phyloP scores from a whole-genome alignment of 148 eudicot species.

The Pharnaceum exiguum region DNA sequence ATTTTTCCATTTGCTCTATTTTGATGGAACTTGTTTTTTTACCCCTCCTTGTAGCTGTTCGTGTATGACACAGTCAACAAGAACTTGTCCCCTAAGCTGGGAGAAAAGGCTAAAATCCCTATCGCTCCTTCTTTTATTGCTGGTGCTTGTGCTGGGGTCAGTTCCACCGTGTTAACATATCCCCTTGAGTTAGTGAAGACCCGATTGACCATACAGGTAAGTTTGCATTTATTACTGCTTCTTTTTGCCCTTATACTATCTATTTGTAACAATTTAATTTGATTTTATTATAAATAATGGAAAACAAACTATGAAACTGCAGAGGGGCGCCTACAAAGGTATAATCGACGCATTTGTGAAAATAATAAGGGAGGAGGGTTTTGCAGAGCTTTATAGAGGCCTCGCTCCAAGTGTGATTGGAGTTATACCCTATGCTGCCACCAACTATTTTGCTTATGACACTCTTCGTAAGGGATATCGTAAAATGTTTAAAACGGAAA shows the following conservation, averaged over 20 bases:
- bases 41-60: slow-evolving; percentile 56
- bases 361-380: slow-evolving; percentile 65
- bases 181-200: slow-evolving; percentile 98
- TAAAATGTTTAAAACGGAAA: slow-evolving; percentile 62
- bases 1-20: not conserved
- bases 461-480: slow-evolving; percentile 62
- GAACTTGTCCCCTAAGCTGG: slow-evolving; percentile 61
- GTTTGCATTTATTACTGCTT: not conserved
- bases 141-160: slow-evolving; percentile 92
- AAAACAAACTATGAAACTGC: slow-evolving; percentile 4
- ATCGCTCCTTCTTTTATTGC: slow-evolving; percentile 84
- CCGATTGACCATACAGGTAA: slow-evolving; percentile 90
- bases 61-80: slow-evolving; percentile 89
- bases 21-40: slow-evolving; percentile 1
- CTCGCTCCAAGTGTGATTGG: slow-evolving; percentile 76
- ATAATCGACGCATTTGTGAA: slow-evolving; percentile 67
- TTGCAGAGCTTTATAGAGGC: slow-evolving; percentile 69
- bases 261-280: not conserved
- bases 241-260: not conserved
- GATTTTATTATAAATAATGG: too few relatives aligned
- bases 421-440: slow-evolving; percentile 74
- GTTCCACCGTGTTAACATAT: slow-evolving; percentile 79
- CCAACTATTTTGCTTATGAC: slow-evolving; percentile 91
- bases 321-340: slow-evolving; percentile 72
- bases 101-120: slow-evolving; percentile 64